Evolutionary conservation across 768 basidiomycete species (phyloP), one percentile per base, ranked within the genome.

Genomic region (Amanita fuliginea): DNA sequence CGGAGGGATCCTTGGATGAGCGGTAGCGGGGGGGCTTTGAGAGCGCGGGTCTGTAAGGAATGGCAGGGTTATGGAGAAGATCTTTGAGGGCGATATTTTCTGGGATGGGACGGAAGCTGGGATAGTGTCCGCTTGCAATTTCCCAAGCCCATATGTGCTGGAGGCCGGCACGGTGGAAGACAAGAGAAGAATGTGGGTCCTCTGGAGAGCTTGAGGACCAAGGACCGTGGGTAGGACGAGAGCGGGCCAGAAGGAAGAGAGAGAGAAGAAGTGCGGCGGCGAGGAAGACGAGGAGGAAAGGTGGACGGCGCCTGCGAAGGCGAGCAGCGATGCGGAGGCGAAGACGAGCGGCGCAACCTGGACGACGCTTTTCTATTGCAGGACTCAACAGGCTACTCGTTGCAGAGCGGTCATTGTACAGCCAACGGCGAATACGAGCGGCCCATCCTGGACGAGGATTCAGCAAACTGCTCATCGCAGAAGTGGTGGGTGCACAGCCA

Each of bases 81-180:
- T 70, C 59, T 16, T 69, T 69, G 51, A 86, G 60, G 14, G 79
- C 80, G 45, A 87, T 73, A 51, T 78, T 66, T 42, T 72, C 69
- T 1, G 86, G 85, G 55, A 88, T 83, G 86, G 56, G 18, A 53
- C 76, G 71, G 42, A 67, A 70, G 61, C 84, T 87, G 19, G 93
- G 92, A 67, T 85, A 86, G 67, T 94, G 91, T 5, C 92, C 93
- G 55, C 86, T 86, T 36, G 81, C 75, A 49, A 96, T 75, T 70
- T 95, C 93, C 92, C 92, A 96, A 53, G 79, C 76, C 92, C 93
- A 96, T 60, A 97, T 85, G 61, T 78, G 74, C 62, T 85, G 84
- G 26, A 94, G 63, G 58, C 93, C 85, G 36, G 81, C 71, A 22
- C 80, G 72, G 35, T 69, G 67, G 56, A 78, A 89, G 33, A 87